Conservation (phyloP, 441 rosid species). For the Gossypium davidsonii region DNA sequence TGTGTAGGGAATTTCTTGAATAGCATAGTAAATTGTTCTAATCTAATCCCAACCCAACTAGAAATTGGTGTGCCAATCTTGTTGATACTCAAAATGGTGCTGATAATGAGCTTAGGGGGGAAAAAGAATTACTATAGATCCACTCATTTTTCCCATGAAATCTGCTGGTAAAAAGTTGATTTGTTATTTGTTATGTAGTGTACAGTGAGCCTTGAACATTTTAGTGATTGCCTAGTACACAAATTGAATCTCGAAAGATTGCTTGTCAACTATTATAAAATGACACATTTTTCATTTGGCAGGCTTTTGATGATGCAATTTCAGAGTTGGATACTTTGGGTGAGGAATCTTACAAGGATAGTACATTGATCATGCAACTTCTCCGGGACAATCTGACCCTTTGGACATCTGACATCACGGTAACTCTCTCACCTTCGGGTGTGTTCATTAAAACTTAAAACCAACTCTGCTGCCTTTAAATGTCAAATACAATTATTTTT, state of each 20-base stretch:
- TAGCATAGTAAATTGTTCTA: background rate
- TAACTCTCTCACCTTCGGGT: constrained; percentile 10
- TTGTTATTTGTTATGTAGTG: constrained; percentile 7
- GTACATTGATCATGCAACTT: constrained; percentile 92
- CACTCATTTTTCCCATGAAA: too few species aligned
- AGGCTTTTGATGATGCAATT: constrained; percentile 96
- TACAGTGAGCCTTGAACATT: too few species aligned
- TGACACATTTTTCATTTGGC: constrained; percentile 6
- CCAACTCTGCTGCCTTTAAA: background rate
- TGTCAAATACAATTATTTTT: background rate
- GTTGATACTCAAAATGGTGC: too few species aligned
- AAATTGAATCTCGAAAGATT: background rate
- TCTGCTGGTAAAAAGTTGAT: too few species aligned
- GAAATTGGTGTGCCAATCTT: too few species aligned
- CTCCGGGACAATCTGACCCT: constrained; percentile 89
- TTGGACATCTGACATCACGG: constrained; percentile 88
- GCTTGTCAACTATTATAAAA: background rate
- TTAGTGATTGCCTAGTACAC: background rate
- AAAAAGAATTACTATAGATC: too few species aligned
- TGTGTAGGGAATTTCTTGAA: too few species aligned
- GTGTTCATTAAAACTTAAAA: too few species aligned
- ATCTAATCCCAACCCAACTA: background rate
- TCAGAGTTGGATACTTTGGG: constrained; percentile 90
- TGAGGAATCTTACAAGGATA: constrained; percentile 94
- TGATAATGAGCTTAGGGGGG: too few species aligned